These are phyloP conservation scores for Strobilomyces echinocephalus DNA, from an alignment of 768 basidiomycete genomes.

Conservation along the genomic window DNA sequence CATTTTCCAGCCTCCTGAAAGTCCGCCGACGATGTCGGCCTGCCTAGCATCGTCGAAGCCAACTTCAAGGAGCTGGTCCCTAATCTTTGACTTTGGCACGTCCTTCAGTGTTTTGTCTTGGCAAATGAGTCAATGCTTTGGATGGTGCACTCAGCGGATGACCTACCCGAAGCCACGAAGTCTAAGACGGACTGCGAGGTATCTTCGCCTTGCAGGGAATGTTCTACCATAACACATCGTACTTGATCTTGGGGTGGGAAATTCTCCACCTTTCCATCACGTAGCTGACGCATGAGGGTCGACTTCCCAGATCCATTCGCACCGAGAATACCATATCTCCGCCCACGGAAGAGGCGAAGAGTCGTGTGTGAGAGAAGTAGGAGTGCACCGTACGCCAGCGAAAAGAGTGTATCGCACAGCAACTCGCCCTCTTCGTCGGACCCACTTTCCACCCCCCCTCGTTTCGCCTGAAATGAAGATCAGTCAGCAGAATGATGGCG, in stretches of 20 bases:
- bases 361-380: constrained; percentile 92
- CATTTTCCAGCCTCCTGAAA: constrained; percentile 99
- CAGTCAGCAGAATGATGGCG: constrained; percentile 6
- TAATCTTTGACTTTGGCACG: constrained; percentile 66
- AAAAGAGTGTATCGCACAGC: constrained; percentile 90
- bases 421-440: constrained; percentile 74
- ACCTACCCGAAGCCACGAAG: constrained; percentile 80
- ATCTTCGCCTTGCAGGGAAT: constrained; percentile 93
- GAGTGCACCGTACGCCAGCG: constrained; percentile 91
- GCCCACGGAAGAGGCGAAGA: constrained; percentile 82
- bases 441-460: constrained; percentile 38
- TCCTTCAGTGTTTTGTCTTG: constrained; percentile 65
- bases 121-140: constrained; percentile 1
- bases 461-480: constrained; percentile 48
- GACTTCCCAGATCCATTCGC: constrained; percentile 97
- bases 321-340: constrained; percentile 92
- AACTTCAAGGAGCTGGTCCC: constrained; percentile 76
- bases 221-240: constrained; percentile 94
- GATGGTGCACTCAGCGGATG: constrained; percentile 5
- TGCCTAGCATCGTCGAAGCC: constrained; percentile 89
- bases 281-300: constrained; percentile 91
- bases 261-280: constrained; percentile 93
- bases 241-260: constrained; percentile 88
- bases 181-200: constrained; percentile 75
- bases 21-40: constrained; percentile 75